Percentiles rank a stretch among this genome's conserved stretches.
These are phyloP conservation scores for Setaria italica DNA, from an alignment of 202 grass and related monocot genomes.

Conservation along the genomic window DNA sequence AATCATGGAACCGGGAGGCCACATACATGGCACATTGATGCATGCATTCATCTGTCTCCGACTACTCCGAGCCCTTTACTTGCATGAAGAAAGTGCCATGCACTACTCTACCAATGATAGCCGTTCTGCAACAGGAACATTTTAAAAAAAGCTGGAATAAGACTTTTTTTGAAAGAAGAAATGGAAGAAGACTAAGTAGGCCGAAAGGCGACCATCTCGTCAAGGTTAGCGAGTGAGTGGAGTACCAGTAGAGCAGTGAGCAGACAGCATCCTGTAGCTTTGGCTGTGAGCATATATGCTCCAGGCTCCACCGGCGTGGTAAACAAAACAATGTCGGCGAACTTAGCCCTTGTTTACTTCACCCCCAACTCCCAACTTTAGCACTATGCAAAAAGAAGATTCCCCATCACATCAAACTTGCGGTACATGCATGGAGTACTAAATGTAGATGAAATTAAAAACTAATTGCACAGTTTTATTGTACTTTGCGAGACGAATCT, in stretches of 20 bases:
- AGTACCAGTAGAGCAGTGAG: not conserved
- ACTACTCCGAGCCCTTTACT: not conserved
- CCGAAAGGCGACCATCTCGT: not conserved
- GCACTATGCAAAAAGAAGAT: too few species aligned
- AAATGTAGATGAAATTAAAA: too few species aligned
- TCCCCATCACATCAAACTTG: too few species aligned
- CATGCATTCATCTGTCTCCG: not conserved
- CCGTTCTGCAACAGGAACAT: too few species aligned
- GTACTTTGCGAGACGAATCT: too few species aligned
- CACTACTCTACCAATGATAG: too few species aligned
- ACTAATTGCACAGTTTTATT: too few species aligned
- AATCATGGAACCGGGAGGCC: not conserved
- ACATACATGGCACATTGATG: not conserved
- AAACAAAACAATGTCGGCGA: slow-evolving; percentile 2
- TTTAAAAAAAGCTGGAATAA: too few species aligned
- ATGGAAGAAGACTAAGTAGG: not conserved
- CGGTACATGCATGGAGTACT: too few species aligned
- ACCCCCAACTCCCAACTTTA: too few species aligned
- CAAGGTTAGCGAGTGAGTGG: not conserved
- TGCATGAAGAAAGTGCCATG: not conserved
- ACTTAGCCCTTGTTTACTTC: too few species aligned
- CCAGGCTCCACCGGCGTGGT: not conserved
- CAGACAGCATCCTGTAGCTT: not conserved
- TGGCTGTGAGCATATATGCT: slow-evolving; percentile 4
- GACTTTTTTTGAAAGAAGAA: too few species aligned